Evolutionary conservation across 176 grass and related monocot genomes (phyloP).

Genomic region (Zea mays): DNA sequence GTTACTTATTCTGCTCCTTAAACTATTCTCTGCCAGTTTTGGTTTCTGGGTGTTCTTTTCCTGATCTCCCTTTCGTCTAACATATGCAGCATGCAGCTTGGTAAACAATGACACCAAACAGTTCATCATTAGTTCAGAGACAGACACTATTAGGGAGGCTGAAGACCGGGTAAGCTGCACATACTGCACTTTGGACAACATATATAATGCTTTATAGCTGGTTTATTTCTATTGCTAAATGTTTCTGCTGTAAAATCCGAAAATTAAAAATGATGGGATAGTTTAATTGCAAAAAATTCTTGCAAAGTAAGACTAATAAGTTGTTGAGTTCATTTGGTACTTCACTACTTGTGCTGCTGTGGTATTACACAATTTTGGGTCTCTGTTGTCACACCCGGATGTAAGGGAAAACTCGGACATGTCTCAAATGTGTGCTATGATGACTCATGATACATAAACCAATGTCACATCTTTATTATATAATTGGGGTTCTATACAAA

Average conservation of each 20-base stretch:
- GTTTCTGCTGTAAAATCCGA: neutral
- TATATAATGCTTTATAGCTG: neutral
- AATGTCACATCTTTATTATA: too few species aligned
- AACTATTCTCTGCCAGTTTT: constrained; percentile 1
- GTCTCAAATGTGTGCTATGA: too few species aligned
- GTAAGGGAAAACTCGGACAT: too few species aligned
- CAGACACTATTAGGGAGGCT: constrained; percentile 75
- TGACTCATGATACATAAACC: too few species aligned
- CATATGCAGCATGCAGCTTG: constrained; percentile 83
- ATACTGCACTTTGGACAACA: neutral
- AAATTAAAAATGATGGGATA: constrained; percentile 29
- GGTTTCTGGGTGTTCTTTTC: constrained; percentile 24
- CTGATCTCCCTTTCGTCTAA: constrained; percentile 24
- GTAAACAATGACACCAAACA: constrained; percentile 95
- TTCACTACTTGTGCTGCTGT: constrained; percentile 25
- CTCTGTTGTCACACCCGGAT: neutral
- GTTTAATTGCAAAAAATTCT: neutral
- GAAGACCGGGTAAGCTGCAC: constrained; percentile 83
- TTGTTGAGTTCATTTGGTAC: neutral
- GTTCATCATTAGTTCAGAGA: constrained; percentile 93
- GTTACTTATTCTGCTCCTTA: constrained; percentile 27
- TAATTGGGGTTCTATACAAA: too few species aligned
- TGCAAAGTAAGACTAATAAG: too few species aligned
- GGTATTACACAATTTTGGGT: neutral
- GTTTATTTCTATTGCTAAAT: constrained; percentile 17